phyloP scores from a whole-genome alignment of 257 asterid genomes.

The Solanum pimpinellifolium region DNA sequence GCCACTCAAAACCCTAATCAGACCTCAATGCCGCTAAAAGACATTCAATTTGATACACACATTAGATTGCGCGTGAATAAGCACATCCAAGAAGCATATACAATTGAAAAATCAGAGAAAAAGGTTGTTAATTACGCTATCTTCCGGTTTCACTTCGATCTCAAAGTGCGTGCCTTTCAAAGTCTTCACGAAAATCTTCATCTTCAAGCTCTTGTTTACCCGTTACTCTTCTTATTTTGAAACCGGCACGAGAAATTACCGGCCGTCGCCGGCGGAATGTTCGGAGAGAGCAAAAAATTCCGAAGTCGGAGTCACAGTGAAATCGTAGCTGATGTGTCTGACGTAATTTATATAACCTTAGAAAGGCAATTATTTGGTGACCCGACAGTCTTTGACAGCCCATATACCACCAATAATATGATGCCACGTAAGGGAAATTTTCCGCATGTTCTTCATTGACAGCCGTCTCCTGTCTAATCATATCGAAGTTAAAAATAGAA shows the following conservation, averaged over 20 bases:
- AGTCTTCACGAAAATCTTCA: slow-evolving; percentile 81
- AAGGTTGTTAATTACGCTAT: slow-evolving; percentile 28
- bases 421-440: not conserved
- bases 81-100: not conserved
- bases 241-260: slow-evolving; percentile 20
- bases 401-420: not conserved
- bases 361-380: slow-evolving; percentile 10
- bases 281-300: not conserved
- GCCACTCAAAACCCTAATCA: slow-evolving; percentile 29
- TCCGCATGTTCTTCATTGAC: not conserved
- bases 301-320: slow-evolving; percentile 7
- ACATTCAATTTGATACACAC: not conserved
- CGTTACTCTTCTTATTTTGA: not conserved
- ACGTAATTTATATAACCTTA: slow-evolving; percentile 12
- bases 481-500: not conserved
- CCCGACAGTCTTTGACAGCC: slow-evolving; percentile 2
- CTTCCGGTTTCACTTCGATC: slow-evolving; percentile 73
- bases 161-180: slow-evolving; percentile 72
- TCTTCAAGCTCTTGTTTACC: slow-evolving; percentile 1
- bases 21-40: not conserved
- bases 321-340: slow-evolving; percentile 5
- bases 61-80: not conserved
- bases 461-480: not conserved
- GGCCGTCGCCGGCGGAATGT: slow-evolving; percentile 19
- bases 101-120: not conserved